Evolutionary conservation across 495 filamentous ascomycete genomes (phyloP), one percentile per base, ranked within the genome.

Genomic region (Daldinia caldariorum): DNA sequence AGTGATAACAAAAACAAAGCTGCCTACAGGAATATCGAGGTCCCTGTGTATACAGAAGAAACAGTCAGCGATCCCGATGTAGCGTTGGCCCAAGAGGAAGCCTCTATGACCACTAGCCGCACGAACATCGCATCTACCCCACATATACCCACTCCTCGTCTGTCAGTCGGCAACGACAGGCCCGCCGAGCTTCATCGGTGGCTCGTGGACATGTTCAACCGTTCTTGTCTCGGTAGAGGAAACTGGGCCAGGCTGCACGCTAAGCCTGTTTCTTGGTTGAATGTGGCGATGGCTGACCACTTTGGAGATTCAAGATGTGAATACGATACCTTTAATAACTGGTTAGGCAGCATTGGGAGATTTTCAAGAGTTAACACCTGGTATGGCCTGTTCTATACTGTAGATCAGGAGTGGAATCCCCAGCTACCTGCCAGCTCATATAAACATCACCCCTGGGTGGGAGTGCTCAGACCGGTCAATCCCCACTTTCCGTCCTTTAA

Each of bases 351-450:
- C 6, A 26, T 67, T 5, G 72, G 56, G 10, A 18, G 20, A 4
- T 79, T 80, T 18, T 55, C 32, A n/a, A 26, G 13, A 1, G 2
- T 22, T 2, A 81, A 82, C 43, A 81, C 79, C 2, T 83, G 78
- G 63, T 45, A 75, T 2, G 82, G 81, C 1, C 73, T 84, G 18
- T 85, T 85, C 69, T 83, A 83, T 57, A 84, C 80, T n/a, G 75
- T 80, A 43, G 65, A 76, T 1, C 75, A 73, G 9, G 77, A 73
- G 0, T 83, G 79, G 80, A 71, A 80, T 45, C 63, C 77, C 6
- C 41, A 66, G 4, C 56, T 43, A 43, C 59, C 67, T 49, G 47
- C 51, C 16, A 43, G 59, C 9, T 65, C 63, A 18, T 71, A 67
- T 6, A 58, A 61, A 1, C 72, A 77, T 5, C 75, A 83, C 45